Percentiles rank a stretch among this genome's conserved stretches.
These are phyloP conservation scores for Cordyceps tenuipes DNA, from an alignment of 2,329 filamentous ascomycete species.

Conservation along the genomic window DNA sequence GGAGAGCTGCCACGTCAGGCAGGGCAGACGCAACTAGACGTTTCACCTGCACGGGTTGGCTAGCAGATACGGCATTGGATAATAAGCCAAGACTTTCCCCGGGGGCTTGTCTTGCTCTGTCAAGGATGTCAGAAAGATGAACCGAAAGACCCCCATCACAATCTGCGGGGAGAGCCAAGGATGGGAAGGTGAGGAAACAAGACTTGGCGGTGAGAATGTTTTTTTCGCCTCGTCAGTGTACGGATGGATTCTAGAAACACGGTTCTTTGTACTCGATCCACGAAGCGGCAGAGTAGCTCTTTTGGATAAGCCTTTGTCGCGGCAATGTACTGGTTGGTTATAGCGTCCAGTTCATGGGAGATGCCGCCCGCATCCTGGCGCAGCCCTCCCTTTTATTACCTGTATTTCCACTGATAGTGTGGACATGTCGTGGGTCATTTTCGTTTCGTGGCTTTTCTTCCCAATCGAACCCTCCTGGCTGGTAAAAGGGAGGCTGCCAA, in stretches of 20 bases:
- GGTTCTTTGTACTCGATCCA: neutral
- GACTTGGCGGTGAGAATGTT: constrained; percentile 3
- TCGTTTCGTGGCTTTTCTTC: neutral
- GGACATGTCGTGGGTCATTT: neutral
- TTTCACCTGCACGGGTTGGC: neutral
- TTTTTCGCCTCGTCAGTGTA: neutral
- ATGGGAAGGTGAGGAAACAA: neutral
- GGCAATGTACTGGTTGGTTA: neutral
- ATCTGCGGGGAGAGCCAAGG: neutral
- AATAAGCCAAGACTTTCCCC: neutral
- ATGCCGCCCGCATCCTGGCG: neutral
- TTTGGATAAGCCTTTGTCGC: neutral
- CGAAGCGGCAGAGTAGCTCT: neutral
- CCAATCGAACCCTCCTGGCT: too few relatives aligned
- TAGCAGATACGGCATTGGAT: neutral
- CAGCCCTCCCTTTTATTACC: too few relatives aligned
- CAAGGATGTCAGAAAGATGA: neutral
- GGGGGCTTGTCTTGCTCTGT: neutral
- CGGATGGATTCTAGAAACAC: neutral
- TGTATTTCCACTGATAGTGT: too few relatives aligned
- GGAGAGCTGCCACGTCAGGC: neutral
- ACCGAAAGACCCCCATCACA: neutral
- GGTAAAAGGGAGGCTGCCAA: too few relatives aligned
- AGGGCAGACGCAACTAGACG: neutral
- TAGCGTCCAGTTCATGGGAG: neutral